Percentiles rank a stretch among this genome's conserved stretches.
These are phyloP conservation scores for Hemileccinum rubropunctum DNA, from an alignment of 768 basidiomycete genomes.

Conservation along the genomic window DNA sequence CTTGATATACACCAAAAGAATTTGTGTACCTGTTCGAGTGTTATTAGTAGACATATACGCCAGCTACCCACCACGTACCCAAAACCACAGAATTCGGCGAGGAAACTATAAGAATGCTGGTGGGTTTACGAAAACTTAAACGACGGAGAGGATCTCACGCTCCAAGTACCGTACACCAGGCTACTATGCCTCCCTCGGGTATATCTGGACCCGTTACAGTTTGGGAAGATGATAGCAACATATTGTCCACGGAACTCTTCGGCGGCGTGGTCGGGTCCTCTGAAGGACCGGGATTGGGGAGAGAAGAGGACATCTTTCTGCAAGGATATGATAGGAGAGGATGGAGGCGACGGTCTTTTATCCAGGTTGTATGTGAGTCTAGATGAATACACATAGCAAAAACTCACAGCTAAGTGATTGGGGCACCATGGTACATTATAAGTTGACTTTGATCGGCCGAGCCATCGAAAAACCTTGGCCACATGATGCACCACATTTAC, in stretches of 20 bases:
- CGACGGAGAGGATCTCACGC: slow-evolving; percentile 10
- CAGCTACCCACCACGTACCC: slow-evolving; percentile 11
- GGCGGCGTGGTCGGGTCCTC: not conserved
- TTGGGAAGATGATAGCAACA: not conserved
- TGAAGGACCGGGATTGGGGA: not conserved
- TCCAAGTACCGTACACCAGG: slow-evolving; percentile 26
- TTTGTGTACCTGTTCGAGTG: slow-evolving; percentile 8
- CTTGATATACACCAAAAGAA: slow-evolving; percentile 30
- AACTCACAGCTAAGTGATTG: not conserved
- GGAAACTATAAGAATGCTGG: slow-evolving; percentile 15
- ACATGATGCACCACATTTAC: no score
- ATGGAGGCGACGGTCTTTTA: not conserved
- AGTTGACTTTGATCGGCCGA: not conserved
- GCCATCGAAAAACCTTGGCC: not conserved
- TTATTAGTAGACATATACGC: not conserved
- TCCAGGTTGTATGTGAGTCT: not conserved
- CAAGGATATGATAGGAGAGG: no score
- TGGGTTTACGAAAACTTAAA: not conserved
- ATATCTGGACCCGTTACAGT: not conserved
- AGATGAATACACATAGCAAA: not conserved
- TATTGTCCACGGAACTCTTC: not conserved
- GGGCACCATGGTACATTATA: not conserved
- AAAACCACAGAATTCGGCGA: slow-evolving; percentile 24
- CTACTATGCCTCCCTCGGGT: slow-evolving; percentile 17
- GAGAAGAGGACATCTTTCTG: slow-evolving; percentile 2